Conservation (phyloP, 2,329 filamentous ascomycete species). For the Arthrobotrys sinensis region DNA sequence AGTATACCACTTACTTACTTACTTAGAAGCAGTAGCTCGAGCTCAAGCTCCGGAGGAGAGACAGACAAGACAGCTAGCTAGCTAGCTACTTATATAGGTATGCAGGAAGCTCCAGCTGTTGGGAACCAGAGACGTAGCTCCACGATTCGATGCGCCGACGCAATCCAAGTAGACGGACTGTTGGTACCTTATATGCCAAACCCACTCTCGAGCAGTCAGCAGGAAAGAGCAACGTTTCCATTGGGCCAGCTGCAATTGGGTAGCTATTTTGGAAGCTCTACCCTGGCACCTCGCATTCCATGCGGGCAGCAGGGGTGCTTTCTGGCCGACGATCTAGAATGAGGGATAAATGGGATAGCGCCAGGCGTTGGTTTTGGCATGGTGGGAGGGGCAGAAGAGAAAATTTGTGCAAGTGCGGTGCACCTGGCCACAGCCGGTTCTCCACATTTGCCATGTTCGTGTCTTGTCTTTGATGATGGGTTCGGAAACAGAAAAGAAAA, state of each 20-base stretch:
- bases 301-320: slow-evolving; percentile 55
- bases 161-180: slow-evolving; percentile 39
- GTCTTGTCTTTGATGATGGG: slow-evolving; percentile 24
- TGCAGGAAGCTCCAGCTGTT: slow-evolving; percentile 52
- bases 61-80: slow-evolving; percentile 23
- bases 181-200: slow-evolving; percentile 36
- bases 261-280: slow-evolving; percentile 60
- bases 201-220: slow-evolving; percentile 46
- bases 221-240: slow-evolving; percentile 57
- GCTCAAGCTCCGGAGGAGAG: slow-evolving; percentile 27
- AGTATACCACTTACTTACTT: neutral
- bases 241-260: slow-evolving; percentile 59
- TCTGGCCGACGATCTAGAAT: slow-evolving; percentile 61
- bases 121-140: slow-evolving; percentile 53
- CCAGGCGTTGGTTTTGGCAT: slow-evolving; percentile 21
- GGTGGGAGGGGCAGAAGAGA: slow-evolving; percentile 33
- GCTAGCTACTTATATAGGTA: slow-evolving; percentile 39
- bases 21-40: slow-evolving; percentile 1
- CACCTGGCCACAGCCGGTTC: slow-evolving; percentile 25
- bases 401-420: slow-evolving; percentile 17
- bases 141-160: slow-evolving; percentile 38
- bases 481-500: slow-evolving; percentile 9
- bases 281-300: slow-evolving; percentile 58
- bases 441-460: slow-evolving; percentile 28
- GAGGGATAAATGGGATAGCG: slow-evolving; percentile 57